Evolutionary conservation across 129 eudicot genomes (phyloP), one percentile per base, ranked within the genome.

Genomic region (Helianthus tuberosus): DNA sequence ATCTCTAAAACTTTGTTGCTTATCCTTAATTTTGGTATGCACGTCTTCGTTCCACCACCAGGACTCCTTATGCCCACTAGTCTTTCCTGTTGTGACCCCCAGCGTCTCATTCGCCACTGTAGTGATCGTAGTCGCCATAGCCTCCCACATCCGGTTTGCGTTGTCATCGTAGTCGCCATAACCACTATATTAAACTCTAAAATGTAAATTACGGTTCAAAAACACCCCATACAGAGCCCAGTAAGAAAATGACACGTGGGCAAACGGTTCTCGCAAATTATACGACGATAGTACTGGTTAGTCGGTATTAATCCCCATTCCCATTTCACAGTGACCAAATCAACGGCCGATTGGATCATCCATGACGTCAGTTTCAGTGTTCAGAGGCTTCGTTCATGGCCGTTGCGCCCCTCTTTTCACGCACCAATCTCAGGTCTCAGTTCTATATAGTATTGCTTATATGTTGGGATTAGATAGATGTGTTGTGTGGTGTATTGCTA

Each of bases 301-400:
- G 23, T 41, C 44, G 25, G 67, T 1, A 10, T 41, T 11, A 20
- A 52, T 38, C 77, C 50, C 50, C 70, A 62, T 6, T 73, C 14
- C 16, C 25, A 76, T 77, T 76, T 58, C 53, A 71, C 16, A 53
- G 29, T 64, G 32, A 52, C 41, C 23, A 76, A 11, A 14, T 51
- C 67, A 59, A 58, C 50, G 54, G 23, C 53, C 38, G 47, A 63
- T 25, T 64, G 71, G 39, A 75, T 64, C 54, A 75, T 64, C 65
- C 72, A 89, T 89, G 91, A 80, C 91, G 63, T 86, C 82, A 7
- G 84, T 91, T 66, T 81, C 89, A 55, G 87, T 69, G 14, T 71
- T 86, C 79, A 85, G 90, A 79, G 85, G 85, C 75, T 77, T 77
- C 13, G 64, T 82, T 43, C 82, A 80, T 77, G 85, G 86, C 83